A percentile compares a stretch with the other conserved stretches of the same genome.
Evolutionary conservation across 352 stramenopile species (phyloP).

Genomic region (Pythium brachiatum): DNA sequence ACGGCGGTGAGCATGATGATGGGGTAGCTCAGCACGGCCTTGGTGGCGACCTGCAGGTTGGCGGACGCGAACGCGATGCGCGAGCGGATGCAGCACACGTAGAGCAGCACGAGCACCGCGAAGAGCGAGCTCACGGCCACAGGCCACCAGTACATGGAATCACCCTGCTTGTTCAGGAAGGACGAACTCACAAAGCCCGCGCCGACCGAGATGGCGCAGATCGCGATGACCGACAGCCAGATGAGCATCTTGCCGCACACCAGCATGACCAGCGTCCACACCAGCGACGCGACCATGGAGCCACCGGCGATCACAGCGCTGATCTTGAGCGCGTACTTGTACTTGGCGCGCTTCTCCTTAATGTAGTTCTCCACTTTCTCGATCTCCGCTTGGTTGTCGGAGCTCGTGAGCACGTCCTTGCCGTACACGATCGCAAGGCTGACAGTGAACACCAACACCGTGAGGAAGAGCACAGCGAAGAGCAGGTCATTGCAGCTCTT

Average conservation of each 20-base stretch:
- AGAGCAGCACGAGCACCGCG: conserved; percentile 41
- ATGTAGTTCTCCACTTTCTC: conserved; percentile 52
- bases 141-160: conserved; percentile 51
- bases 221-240: conserved; percentile 44
- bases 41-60: conserved; percentile 79
- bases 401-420: conserved; percentile 33
- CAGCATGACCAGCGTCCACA: conserved; percentile 56
- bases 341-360: conserved; percentile 50
- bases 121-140: conserved; percentile 40
- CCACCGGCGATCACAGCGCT: conserved; percentile 41
- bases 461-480: conserved; percentile 62
- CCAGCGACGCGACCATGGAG: conserved; percentile 34
- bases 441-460: conserved; percentile 30
- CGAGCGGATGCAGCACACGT: conserved; percentile 55
- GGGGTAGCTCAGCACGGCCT: conserved; percentile 68
- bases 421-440: conserved; percentile 58
- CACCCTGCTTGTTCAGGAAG: conserved; percentile 39
- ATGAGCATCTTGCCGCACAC: conserved; percentile 62
- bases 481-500: conserved; percentile 77
- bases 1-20: conserved; percentile 71
- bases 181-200: conserved; percentile 36
- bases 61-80: conserved; percentile 73
- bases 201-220: conserved; percentile 41
- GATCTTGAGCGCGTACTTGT: conserved; percentile 55
- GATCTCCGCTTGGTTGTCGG: conserved; percentile 29